These are phyloP conservation scores for Akebia trifoliata DNA, from an alignment of 164 flowering plant genomes.

Conservation along the genomic window DNA sequence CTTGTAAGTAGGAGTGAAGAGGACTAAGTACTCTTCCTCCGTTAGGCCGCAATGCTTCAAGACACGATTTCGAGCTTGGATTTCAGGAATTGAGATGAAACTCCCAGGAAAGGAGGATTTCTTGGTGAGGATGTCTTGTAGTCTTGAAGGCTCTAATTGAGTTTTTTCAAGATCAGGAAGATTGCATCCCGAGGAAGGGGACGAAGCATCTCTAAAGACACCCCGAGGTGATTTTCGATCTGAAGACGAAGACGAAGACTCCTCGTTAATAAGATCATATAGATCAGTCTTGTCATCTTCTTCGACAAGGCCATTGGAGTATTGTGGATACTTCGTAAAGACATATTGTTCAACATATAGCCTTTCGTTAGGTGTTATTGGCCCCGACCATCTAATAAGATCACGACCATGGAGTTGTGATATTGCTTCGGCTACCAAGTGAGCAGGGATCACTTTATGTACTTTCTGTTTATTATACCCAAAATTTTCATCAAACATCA, in stretches of 20 bases:
- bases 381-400: conserved; percentile 75
- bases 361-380: conserved; percentile 73
- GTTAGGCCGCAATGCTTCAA: conserved; percentile 60
- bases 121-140: conserved; percentile 58
- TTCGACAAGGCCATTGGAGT: conserved; percentile 51
- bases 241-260: conserved; percentile 31
- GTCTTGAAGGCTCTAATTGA: conserved; percentile 60
- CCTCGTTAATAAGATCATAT: conserved; percentile 38
- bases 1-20: conserved; percentile 47
- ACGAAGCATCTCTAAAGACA: conserved; percentile 26
- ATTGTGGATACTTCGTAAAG: conserved; percentile 70
- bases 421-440: conserved; percentile 75
- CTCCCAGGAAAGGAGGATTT: conserved; percentile 65
- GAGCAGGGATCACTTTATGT: conserved; percentile 62
- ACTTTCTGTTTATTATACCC: conserved; percentile 49
- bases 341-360: conserved; percentile 74
- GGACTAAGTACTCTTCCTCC: conserved; percentile 59
- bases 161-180: conserved; percentile 51
- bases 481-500: neutral
- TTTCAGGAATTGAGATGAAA: conserved; percentile 68
- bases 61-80: conserved; percentile 61
- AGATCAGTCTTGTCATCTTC: conserved; percentile 46
- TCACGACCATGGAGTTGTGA: conserved; percentile 72
- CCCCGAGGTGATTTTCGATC: conserved; percentile 55
- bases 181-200: conserved; percentile 38